Evolutionary conservation across 345 rosid species (phyloP).

Genomic region (Arabis alpina): DNA sequence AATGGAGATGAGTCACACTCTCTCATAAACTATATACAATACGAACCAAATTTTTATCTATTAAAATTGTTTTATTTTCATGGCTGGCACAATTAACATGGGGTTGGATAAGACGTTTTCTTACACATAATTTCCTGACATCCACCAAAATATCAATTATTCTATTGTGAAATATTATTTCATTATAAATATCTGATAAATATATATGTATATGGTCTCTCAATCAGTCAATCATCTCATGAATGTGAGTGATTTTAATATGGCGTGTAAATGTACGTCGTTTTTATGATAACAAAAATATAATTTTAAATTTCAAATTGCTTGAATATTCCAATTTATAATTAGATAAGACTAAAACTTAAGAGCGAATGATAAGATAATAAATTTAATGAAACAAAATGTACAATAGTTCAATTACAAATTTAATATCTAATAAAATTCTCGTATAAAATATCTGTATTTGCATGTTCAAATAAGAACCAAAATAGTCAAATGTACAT

Average conservation of each 20-base stretch:
- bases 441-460: background rate
- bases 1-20: slow-evolving; percentile 39
- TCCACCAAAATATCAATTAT: slow-evolving; percentile 19
- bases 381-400: too few species aligned
- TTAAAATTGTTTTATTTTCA: slow-evolving; percentile 1
- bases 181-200: background rate
- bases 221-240: slow-evolving; percentile 27
- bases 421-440: too few species aligned
- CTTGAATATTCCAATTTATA: too few species aligned
- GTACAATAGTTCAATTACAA: too few species aligned
- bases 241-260: slow-evolving; percentile 3
- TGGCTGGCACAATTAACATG: slow-evolving; percentile 41
- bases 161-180: background rate
- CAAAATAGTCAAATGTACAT: slow-evolving; percentile 1
- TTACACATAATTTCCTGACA: slow-evolving; percentile 35
- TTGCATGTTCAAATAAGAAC: background rate
- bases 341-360: too few species aligned
- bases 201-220: slow-evolving; percentile 10
- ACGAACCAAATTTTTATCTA: background rate
- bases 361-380: too few species aligned
- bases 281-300: too few species aligned
- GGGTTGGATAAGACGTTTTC: slow-evolving; percentile 40
- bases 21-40: slow-evolving; percentile 4
- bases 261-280: background rate
- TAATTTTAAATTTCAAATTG: too few species aligned